phyloP scores from a whole-genome alignment of 2,329 filamentous ascomycete genomes.

The Clonostachys rosea region DNA sequence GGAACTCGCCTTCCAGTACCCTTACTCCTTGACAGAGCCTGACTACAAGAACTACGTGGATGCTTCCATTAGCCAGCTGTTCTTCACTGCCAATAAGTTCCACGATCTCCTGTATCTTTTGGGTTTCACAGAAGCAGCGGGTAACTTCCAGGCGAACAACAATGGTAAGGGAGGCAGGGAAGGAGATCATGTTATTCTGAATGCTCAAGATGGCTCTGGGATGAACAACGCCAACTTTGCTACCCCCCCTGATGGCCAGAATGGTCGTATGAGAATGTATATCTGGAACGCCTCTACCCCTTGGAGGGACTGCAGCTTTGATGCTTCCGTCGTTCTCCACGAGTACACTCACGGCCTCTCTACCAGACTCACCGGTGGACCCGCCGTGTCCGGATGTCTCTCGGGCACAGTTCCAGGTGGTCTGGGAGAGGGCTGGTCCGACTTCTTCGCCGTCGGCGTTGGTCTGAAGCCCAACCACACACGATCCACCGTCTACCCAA shows the following conservation, averaged over 20 bases:
- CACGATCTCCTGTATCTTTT: conserved; percentile 54
- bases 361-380: conserved; percentile 54
- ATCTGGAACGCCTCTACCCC: conserved; percentile 45
- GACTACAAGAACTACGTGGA: conserved; percentile 38
- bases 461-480: conserved; percentile 39
- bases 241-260: conserved; percentile 44
- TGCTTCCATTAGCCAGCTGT: conserved; percentile 53
- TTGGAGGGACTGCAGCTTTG: conserved; percentile 49
- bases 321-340: conserved; percentile 56
- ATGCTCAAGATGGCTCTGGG: conserved; percentile 49
- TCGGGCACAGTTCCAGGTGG: conserved; percentile 41
- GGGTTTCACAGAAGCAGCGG: conserved; percentile 52
- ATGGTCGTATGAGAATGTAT: conserved; percentile 55
- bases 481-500: conserved; percentile 35
- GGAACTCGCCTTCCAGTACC: conserved; percentile 38
- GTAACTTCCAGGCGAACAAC: conserved; percentile 58
- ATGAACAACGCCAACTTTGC: conserved; percentile 55
- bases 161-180: conserved; percentile 44
- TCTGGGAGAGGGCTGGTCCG: conserved; percentile 56
- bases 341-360: conserved; percentile 53
- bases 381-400: conserved; percentile 46
- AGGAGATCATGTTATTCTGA: conserved; percentile 48
- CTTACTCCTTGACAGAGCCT: conserved; percentile 25
- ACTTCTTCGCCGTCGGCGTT: conserved; percentile 64
- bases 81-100: conserved; percentile 56